Evolutionary conservation across 352 stramenopile genomes (phyloP), one percentile per base, ranked within the genome.

Genomic region (Phytophthora pinifolia): DNA sequence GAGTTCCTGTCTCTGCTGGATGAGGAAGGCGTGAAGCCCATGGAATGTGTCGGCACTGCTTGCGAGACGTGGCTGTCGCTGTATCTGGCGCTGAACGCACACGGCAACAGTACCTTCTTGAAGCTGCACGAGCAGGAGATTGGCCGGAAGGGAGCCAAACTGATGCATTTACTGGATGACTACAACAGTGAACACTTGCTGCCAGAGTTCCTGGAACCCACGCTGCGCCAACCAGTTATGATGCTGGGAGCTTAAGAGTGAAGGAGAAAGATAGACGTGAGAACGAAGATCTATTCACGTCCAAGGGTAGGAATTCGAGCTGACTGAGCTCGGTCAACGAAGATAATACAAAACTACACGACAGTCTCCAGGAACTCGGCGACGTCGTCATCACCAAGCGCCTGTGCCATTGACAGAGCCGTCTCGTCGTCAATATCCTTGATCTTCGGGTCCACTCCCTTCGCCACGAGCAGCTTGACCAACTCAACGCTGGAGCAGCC

Each of bases 341-440:
- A 45, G 12, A 54, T 54, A 54, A 48, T 64, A 63, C 45, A 66
- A 63, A 59, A 31, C 27, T 59, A 67, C 51, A 56, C 51, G 31
- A 79, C 57, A n/a, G 67, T 62, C 60, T 81, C 59, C 31, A 92
- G 61, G 44, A 77, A 90, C 39, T 74, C 46, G 12, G 79, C 82
- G 14, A 92, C 82, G n/a, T 88, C 68, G 18, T 86, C 78, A 44
- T 94, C 84, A 10, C 77, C 79, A 36, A 94, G 75, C n/a, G 74
- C 84, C 25, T 78, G 48, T 2, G 84, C 84, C 48, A 94, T 76
- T 7, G 77, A 85, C 50, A 70, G 70, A 30, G 81, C 80, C 29
- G 82, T 92, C 65, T 94, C 84, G 29, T 62, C 65, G 35, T 94
- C 82, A 20, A 65, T 55, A 54, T 90, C 84, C 43, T 73, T 71